Base-by-base conservation (phyloP, 2,329 filamentous ascomycete species). In the Herpotrichia juniperi region DNA sequence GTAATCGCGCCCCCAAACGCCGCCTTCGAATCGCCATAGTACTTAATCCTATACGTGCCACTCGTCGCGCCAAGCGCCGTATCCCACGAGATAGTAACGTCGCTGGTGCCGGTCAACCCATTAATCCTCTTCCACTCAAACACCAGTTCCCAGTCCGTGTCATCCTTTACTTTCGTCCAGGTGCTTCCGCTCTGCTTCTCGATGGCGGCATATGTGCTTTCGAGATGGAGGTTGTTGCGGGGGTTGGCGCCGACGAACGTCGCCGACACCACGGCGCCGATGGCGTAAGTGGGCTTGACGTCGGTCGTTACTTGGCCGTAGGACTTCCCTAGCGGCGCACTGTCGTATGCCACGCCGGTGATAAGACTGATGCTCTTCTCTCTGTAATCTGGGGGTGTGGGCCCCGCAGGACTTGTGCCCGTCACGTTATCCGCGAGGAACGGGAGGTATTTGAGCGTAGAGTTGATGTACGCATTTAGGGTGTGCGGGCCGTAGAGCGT, bases 161-260 rank as follows among this genome's bases (percentile, higher is more conserved):
- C 93, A 53, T 87, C 84, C 14, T 86, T 81, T 2, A 94, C 83
- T 34, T 78, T 79, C 7, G 72, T 75, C 93, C 93, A 97, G 0
- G 45, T 56, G 68, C 76, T 24, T 61, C 74, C 49, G 62, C 80
- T 69, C 42, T 84, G 79, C 65, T 79, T 79, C 77, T 97, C 92
- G 0, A 97, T 83, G 0, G 89, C 84, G 0, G 87, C 87, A 72
- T 86, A 97, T 0, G 91, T 96, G 2, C 80, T 81, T 64, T 90
- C 93, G 1, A 91, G 84, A 1, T 86, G 84, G 25, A 97, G 83
- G 58, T 96, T 89, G 71, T 97, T 97, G 25, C 93, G 84, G 14
- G 93, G 93, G 65, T 96, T 96, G 1, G 93, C 93, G 14, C 88
- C 93, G 2, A 93, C 84, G 71, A 97, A 97, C 0, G 81, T 86